Evolutionary conservation across 129 eudicot species (phyloP).

Genomic region (Lactuca sativa): DNA sequence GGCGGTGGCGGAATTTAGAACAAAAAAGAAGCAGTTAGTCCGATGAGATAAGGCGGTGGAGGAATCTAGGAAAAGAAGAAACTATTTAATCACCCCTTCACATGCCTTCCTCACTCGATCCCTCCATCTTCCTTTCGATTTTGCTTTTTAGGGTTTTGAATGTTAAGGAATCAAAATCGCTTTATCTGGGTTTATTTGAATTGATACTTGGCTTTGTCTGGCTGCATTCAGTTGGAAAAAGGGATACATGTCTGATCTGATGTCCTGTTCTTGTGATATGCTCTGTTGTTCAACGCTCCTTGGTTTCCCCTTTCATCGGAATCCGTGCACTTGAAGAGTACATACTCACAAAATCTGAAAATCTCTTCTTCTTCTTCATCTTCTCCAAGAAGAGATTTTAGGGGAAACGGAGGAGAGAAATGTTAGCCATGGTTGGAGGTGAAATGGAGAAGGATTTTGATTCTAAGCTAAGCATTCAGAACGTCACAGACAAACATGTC

Average conservation of each 20-base stretch:
- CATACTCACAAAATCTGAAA: no score
- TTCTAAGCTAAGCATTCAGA: constrained; percentile 60
- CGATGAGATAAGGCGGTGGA: no score
- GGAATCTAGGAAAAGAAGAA: no score
- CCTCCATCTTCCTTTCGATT: constrained; percentile 8
- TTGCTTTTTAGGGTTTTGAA: constrained; percentile 12
- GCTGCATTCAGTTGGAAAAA: neutral
- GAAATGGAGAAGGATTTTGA: constrained; percentile 80
- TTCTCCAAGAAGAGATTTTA: neutral
- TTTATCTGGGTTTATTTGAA: neutral
- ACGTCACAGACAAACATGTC: constrained; percentile 29
- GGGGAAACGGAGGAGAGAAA: constrained; percentile 23
- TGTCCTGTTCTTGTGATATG: neutral
- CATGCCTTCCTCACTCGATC: neutral
- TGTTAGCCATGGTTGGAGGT: constrained; percentile 46
- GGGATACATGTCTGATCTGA: constrained; percentile 1
- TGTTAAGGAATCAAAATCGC: neutral
- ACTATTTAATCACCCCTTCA: neutral
- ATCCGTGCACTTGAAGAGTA: constrained; percentile 14
- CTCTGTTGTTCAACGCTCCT: constrained; percentile 36
- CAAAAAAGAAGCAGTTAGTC: no score
- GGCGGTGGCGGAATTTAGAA: no score
- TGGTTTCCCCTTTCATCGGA: constrained; percentile 36
- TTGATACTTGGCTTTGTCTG: constrained; percentile 8
- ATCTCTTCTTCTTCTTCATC: no score